Evolutionary conservation across 345 rosid genomes (phyloP).

Genomic region (Leavenworthia alabamica): DNA sequence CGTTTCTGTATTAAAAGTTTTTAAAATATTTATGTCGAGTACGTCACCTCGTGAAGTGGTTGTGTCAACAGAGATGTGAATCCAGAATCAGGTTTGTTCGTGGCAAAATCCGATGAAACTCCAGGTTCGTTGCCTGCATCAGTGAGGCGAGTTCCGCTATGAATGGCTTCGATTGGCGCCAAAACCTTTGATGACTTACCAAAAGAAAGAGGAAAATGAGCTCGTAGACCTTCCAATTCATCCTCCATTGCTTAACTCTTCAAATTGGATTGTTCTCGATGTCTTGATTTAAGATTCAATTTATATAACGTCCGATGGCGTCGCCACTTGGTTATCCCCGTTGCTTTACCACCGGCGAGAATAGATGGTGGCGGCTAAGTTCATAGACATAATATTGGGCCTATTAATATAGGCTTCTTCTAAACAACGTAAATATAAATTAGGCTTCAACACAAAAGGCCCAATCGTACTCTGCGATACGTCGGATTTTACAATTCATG

Average conservation of each 20-base stretch:
- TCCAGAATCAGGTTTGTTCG: too few species aligned
- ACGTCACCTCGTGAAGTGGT: too few species aligned
- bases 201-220: slow-evolving; percentile 67
- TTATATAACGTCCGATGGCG: neutral
- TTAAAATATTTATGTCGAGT: too few species aligned
- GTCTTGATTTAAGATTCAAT: neutral
- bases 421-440: neutral
- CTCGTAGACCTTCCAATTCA: slow-evolving; percentile 63
- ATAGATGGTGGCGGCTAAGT: too few species aligned
- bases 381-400: neutral
- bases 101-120: too few species aligned
- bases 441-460: neutral
- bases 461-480: too few species aligned
- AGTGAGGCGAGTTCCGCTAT: slow-evolving; percentile 68
- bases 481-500: too few species aligned
- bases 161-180: slow-evolving; percentile 57
- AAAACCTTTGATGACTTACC: slow-evolving; percentile 64
- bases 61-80: too few species aligned
- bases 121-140: slow-evolving; percentile 1
- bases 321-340: slow-evolving; percentile 16
- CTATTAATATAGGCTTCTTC: neutral
- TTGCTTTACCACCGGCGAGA: neutral
- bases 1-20: too few species aligned
- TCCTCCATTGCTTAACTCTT: slow-evolving; percentile 41
- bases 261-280: neutral